Conservation (phyloP, 192 early-diverging fungal genomes). For the Spizellomyces punctatus region DNA sequence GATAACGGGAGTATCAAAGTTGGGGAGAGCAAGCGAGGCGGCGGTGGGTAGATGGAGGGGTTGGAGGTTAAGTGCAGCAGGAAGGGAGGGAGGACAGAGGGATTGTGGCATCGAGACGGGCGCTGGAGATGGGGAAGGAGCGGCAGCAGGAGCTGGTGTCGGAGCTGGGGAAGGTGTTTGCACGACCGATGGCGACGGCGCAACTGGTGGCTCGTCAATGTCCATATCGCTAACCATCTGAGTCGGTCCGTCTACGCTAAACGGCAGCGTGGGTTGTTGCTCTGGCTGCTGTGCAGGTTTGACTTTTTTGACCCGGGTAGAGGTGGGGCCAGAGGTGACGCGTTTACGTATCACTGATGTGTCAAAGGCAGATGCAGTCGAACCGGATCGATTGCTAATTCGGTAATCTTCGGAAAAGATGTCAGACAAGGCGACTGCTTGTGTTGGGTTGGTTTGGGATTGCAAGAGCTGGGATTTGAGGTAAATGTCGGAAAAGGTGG, state of each 20-base stretch:
- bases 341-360: slow-evolving; percentile 44
- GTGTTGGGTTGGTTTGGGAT: slow-evolving; percentile 3
- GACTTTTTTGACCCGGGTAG: slow-evolving; percentile 32
- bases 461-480: slow-evolving; percentile 28
- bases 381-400: slow-evolving; percentile 28
- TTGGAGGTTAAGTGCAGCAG: slow-evolving; percentile 18
- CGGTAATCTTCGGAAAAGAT: slow-evolving; percentile 39
- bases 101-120: background rate
- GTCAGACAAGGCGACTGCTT: slow-evolving; percentile 38
- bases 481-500: slow-evolving; percentile 36
- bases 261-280: slow-evolving; percentile 37
- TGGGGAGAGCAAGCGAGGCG: background rate
- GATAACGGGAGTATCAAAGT: background rate
- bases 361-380: slow-evolving; percentile 39
- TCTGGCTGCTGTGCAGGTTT: slow-evolving; percentile 21
- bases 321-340: slow-evolving; percentile 5
- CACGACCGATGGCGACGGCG: background rate
- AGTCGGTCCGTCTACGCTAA: slow-evolving; percentile 39
- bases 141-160: background rate
- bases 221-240: slow-evolving; percentile 39
- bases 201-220: slow-evolving; percentile 38
- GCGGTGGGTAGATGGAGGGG: slow-evolving; percentile 1
- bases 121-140: background rate
- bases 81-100: slow-evolving; percentile 8
- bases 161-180: background rate